Evolutionary conservation across 2,329 filamentous ascomycete species (phyloP), one percentile per base, ranked within the genome.

Genomic region (Ceratocystis alfenasii): DNA sequence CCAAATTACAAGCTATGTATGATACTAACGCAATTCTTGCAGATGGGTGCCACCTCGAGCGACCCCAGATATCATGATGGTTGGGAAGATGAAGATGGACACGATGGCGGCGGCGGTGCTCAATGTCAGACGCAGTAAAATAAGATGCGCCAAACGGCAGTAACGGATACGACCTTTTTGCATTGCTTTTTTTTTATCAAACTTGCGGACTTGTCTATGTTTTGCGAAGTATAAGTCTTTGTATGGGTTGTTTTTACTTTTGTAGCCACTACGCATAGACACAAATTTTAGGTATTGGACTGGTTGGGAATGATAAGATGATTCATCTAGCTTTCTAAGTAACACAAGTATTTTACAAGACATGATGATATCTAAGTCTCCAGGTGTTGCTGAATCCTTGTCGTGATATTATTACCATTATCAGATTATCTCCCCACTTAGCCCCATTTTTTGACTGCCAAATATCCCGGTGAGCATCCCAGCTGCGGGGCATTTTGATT

Each of bases 51-150:
- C 63, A 83, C 83, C 69, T 86, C 86, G 2, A 86, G 83, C 65
- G 87, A 90, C 71, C 83, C 86, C 20, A 78, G 87, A 65, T 85
- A 81, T 59, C 84, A 80, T 20, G 80, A 80, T 68, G 84, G 83
- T 12, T 89, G 87, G 82, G 86, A 88, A 76, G 85, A 88, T 64
- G 86, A 88, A 55, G 86, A 89, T 30, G 85, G 85, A 33, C 86
- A 84, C 0, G 85, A 81, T 4, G 84, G 80, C 50, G 79, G 79
- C 66, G 79, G 63, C 25, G 64, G 63, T 55, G 60, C 87, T 33
- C 88, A 92, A 74, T 92, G 88, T 72, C 84, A 87, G 69, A 84
- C 87, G 66, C 87, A 90, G 78, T 90, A 84, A 79, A 41, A 72
- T 28, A 45, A 63, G 8, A 62, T 64, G 59, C 53, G 50, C n/a